Evolutionary conservation across 2,329 filamentous ascomycete species (phyloP), one percentile per base, ranked within the genome.

Genomic region (Colletotrichum tofieldiae): DNA sequence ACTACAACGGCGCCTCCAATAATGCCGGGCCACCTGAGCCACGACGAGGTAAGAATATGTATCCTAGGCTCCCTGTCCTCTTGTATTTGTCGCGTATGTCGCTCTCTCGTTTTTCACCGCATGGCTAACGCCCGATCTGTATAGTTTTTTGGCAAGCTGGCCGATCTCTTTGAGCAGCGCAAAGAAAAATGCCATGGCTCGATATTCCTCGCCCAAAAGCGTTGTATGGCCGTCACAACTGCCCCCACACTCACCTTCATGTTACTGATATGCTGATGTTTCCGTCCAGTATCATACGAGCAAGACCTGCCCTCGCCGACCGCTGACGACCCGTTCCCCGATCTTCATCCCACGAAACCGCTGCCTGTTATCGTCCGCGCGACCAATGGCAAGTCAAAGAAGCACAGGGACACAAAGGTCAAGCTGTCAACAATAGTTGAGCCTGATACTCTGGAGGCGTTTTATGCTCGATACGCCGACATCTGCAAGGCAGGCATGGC

Each of bases 401-500:
- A 83, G 73, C 86, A 88, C 74, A 86, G 87, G 67, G 81, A 85
- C 51, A 81, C 87, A 67, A 92, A 92, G 75, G 83, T 93, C 76
- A 97, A 95, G 82, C 80, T 98, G 35, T 94, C 94, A 2, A 98
- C 96, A 0, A 82, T 98, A 0, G 95, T 98, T 0, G 88, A 93
- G 67, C 90, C 93, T 0, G 90, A 92, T 70, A 90, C 93, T 6
- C 81, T 98, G 14, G 95, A 97, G 65, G 85, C 82, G 0, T 99
- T 99, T 79, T 99, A 95, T 81, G 84, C 86, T 39, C 88, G 90
- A 63, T 99, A 98, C 84, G 95, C 95, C 29, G 96, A 98, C 76
- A 88, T 95, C 3, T 98, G 95, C 84, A 98, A 97, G 85, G 86
- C 88, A 0, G 94, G 95, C 7, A 98, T 98, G 95, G 88, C 89